Evolutionary conservation across 768 basidiomycete genomes (phyloP), one percentile per base, ranked within the genome.

Genomic region (Trametes sanguinea): DNA sequence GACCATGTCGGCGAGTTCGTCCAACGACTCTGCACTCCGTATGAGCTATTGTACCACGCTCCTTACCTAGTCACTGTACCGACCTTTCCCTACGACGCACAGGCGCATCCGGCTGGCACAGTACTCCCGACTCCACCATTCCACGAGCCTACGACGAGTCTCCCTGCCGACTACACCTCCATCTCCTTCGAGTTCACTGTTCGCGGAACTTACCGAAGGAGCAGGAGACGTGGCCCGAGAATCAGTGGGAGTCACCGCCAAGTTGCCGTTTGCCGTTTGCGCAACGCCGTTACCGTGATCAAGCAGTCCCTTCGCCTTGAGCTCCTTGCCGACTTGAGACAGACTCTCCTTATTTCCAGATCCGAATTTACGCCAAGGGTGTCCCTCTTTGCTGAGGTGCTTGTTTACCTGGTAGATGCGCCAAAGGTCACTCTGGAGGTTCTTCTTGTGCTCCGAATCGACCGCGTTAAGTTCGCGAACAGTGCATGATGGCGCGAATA

Each of bases 371-470:
- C 81, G 83, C 88, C 94, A 98, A 3, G 85, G 83, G 73, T 96
- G 94, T 5, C 87, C 90, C 2, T 79, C 78, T 67, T 85, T 86
- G 59, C 86, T 88, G 51, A 96, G 84, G 67, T 89, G 82, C 74
- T 98, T 98, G 75, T 91, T 92, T 29, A 98, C 76, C 73, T 99
- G 96, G 75, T 91, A 98, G 60, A 95, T 86, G n/a, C 96, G 86
- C 91, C 94, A 95, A 69, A 88, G 78, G 71, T 98, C 94, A 2
- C 81, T 77, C 72, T 96, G 95, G 50, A 91, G 85, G 72, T 98
- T 99, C 78, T 97, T 96, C 78, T 94, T 93, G 80, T 98, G 89
- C 73, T 99, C 97, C 0, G 94, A 96, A 73, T 99, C 90, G 44
- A 99, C 95, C 1, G 97, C 96, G 67, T 94, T 94, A 64, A 97